phyloP scores from a whole-genome alignment of 2,329 filamentous ascomycete genomes.

The Colletotrichum chlorophyti region DNA sequence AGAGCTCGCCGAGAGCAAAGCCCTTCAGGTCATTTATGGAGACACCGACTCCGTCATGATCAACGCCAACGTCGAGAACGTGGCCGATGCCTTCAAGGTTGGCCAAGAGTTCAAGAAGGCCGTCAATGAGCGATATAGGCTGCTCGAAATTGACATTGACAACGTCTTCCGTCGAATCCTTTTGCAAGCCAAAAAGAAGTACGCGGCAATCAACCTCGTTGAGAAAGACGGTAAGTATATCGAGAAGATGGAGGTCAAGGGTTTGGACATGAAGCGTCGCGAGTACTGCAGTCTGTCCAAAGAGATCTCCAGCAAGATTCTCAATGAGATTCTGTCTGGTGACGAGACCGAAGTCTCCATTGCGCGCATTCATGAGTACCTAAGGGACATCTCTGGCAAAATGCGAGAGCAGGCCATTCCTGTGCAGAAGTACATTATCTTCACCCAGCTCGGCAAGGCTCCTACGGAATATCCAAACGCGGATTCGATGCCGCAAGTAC shows the following conservation, averaged over 20 bases:
- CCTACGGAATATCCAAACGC: constrained; percentile 94
- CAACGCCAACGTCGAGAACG: constrained; percentile 95
- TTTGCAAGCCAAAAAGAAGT: constrained; percentile 98
- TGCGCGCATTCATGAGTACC: constrained; percentile 89
- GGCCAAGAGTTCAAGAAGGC: constrained; percentile 94
- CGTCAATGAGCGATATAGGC: constrained; percentile 91
- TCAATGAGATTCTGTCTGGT: constrained; percentile 95
- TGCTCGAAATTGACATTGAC: constrained; percentile 97
- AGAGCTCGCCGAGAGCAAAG: constrained; percentile 88
- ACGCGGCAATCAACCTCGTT: constrained; percentile 93
- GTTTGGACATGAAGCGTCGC: constrained; percentile 95
- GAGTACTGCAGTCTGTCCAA: constrained; percentile 97
- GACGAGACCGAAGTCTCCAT: constrained; percentile 90
- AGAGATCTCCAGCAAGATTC: constrained; percentile 86
- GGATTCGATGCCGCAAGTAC: constrained; percentile 94
- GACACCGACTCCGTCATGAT: constrained; percentile 99
- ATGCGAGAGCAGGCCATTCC: constrained; percentile 85
- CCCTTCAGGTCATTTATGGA: constrained; percentile 95
- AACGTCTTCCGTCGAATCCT: constrained; percentile 94
- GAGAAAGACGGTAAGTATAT: constrained; percentile 88
- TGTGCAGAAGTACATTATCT: constrained; percentile 92
- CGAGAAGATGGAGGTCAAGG: constrained; percentile 97
- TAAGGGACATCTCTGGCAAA: constrained; percentile 81
- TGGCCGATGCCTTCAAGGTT: constrained; percentile 87
- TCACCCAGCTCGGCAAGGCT: constrained; percentile 93